phyloP scores from a whole-genome alignment of 2,329 filamentous ascomycete species.

The Cryphonectria parasitica region DNA sequence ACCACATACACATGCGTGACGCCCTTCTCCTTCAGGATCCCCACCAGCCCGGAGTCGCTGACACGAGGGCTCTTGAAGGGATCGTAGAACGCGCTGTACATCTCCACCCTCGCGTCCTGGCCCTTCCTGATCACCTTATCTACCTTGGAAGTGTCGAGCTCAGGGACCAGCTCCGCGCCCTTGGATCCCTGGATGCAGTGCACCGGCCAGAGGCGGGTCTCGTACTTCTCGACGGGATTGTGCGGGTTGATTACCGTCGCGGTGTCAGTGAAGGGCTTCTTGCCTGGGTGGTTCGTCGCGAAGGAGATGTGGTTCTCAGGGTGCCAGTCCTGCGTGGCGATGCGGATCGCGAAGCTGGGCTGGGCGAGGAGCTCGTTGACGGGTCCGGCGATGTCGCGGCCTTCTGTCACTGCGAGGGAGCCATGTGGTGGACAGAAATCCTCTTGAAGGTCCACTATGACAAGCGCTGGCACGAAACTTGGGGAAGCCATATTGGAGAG shows the following conservation, averaged over 20 bases:
- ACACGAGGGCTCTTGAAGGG: slow-evolving; percentile 68
- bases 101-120: slow-evolving; percentile 73
- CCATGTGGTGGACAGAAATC: slow-evolving; percentile 92
- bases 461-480: slow-evolving; percentile 53
- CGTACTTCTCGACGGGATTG: slow-evolving; percentile 65
- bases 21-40: slow-evolving; percentile 55
- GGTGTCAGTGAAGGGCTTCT: slow-evolving; percentile 68
- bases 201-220: slow-evolving; percentile 79
- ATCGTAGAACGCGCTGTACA: slow-evolving; percentile 92
- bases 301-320: slow-evolving; percentile 86
- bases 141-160: slow-evolving; percentile 66
- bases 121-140: slow-evolving; percentile 79
- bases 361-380: slow-evolving; percentile 77
- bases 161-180: slow-evolving; percentile 75
- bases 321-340: slow-evolving; percentile 95
- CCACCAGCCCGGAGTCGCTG: slow-evolving; percentile 65
- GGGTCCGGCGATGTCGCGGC: slow-evolving; percentile 68
- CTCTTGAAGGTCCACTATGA: slow-evolving; percentile 89
- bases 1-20: slow-evolving; percentile 84
- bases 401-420: slow-evolving; percentile 78
- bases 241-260: slow-evolving; percentile 69
- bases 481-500: slow-evolving; percentile 14
- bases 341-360: slow-evolving; percentile 71
- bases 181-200: slow-evolving; percentile 81
- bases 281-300: slow-evolving; percentile 73